Percentiles rank a stretch among this genome's conserved stretches.
Conservation (phyloP, 2,329 filamentous ascomycete species). For the Pyricularia sp. region DNA sequence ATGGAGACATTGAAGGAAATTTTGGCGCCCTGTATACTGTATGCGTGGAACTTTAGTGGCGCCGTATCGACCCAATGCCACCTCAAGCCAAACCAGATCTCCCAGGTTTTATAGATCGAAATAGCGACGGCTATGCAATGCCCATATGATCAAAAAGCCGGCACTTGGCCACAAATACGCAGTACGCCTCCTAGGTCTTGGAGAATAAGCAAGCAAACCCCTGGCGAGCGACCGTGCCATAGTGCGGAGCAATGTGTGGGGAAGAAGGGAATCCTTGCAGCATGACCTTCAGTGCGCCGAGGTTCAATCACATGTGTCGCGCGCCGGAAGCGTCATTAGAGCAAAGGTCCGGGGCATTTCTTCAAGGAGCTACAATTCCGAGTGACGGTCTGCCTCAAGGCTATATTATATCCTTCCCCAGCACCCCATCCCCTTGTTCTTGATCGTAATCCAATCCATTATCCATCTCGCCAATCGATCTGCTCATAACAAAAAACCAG, state of each 20-base stretch:
- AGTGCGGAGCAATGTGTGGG: neutral
- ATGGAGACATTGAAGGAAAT: neutral
- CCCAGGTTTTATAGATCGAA: neutral
- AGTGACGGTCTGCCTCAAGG: neutral
- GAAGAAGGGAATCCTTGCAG: neutral
- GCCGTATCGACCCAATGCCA: neutral
- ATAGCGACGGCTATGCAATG: neutral
- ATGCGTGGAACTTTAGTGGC: neutral
- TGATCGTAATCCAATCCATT: neutral
- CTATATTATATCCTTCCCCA: neutral
- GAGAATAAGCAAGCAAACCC: neutral
- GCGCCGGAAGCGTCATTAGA: neutral
- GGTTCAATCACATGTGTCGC: conserved; percentile 6
- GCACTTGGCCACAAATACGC: neutral
- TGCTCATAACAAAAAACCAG: neutral
- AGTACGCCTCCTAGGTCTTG: neutral
- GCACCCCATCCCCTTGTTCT: neutral
- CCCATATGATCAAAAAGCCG: neutral
- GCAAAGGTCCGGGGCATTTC: neutral
- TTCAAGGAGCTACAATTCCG: neutral
- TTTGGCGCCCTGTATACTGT: neutral
- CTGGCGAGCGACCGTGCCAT: neutral
- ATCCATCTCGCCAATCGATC: neutral
- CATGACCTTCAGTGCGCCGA: conserved; percentile 2
- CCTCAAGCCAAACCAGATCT: neutral